A percentile compares a stretch with the other conserved stretches of the same genome.
These are phyloP conservation scores for Pisolithus orientalis DNA, from an alignment of 768 basidiomycete genomes.

Conservation along the genomic window DNA sequence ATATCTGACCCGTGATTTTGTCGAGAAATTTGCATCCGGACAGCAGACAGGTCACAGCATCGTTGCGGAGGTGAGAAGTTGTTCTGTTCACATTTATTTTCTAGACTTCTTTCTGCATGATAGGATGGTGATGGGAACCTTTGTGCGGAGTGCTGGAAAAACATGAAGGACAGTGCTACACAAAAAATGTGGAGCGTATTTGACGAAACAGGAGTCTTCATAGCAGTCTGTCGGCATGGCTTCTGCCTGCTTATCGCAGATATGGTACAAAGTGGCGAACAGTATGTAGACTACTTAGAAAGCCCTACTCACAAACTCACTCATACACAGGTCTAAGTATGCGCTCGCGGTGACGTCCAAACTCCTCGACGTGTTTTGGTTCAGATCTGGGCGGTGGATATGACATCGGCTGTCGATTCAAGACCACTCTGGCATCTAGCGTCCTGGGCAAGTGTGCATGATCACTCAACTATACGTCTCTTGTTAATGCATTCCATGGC, in stretches of 20 bases:
- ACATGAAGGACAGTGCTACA: no score
- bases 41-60: no score
- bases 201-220: constrained; percentile 10
- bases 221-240: constrained; percentile 19
- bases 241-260: constrained; percentile 14
- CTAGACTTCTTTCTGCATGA: no score
- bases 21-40: no score
- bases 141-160: no score
- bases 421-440: constrained; percentile 9
- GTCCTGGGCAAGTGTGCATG: background rate
- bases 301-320: no score
- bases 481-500: constrained; percentile 16
- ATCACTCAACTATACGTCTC: background rate
- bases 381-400: constrained; percentile 9
- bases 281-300: background rate
- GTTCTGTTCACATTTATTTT: no score
- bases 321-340: constrained; percentile 14
- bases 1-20: background rate
- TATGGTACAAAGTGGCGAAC: constrained; percentile 19
- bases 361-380: constrained; percentile 7
- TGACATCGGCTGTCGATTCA: constrained; percentile 18
- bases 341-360: constrained; percentile 6
- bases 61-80: no score
- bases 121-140: no score
- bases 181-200: constrained; percentile 1